Conservation (phyloP, 169 alveolate genomes). For the Plasmodium gaboni region DNA sequence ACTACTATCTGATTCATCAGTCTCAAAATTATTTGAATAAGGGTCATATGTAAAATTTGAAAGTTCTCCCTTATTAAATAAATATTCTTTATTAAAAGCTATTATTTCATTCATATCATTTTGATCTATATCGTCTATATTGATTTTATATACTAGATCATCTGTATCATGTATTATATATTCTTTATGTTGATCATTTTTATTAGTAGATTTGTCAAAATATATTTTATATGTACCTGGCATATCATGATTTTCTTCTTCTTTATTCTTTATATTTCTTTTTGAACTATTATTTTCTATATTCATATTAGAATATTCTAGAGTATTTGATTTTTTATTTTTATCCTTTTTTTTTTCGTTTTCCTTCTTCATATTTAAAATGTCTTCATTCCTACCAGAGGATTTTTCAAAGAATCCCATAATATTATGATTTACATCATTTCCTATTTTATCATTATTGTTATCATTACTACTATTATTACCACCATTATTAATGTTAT, state of each 20-base stretch:
- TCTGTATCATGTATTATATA: conserved; percentile 14
- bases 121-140: conserved; percentile 16
- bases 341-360: conserved; percentile 1
- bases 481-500: background rate
- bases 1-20: conserved; percentile 13
- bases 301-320: background rate
- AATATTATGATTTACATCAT: background rate
- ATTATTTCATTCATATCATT: background rate
- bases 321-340: background rate
- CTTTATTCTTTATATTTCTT: background rate
- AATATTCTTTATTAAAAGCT: background rate
- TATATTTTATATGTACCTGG: background rate
- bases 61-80: conserved; percentile 6
- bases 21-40: background rate
- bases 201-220: background rate
- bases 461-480: background rate
- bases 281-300: background rate
- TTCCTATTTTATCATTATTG: background rate
- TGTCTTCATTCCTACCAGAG: background rate
- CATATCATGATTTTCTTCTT: background rate
- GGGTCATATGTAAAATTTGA: conserved; percentile 7
- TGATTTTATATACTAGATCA: conserved; percentile 23
- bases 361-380: background rate
- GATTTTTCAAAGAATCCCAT: background rate
- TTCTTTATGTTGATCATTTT: background rate